Evolutionary conservation across 768 basidiomycete species (phyloP), one percentile per base, ranked within the genome.

Genomic region (Boletus reticulatus): DNA sequence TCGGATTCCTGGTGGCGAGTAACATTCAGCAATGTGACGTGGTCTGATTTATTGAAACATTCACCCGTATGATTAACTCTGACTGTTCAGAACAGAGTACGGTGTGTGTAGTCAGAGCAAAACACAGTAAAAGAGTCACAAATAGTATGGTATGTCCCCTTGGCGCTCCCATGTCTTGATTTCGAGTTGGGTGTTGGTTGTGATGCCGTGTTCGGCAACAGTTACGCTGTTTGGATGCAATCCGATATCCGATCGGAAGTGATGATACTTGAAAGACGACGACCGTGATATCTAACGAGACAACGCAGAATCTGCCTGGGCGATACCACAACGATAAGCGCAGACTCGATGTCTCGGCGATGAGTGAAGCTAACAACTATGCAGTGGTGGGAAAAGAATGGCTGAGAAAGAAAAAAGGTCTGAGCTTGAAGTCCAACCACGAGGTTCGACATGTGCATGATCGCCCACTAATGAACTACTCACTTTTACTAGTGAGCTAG

Each of bases 71-170:
- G 54, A 71, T 63, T n/a, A 71, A 52, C 48, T 62, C 63, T 9
- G 64, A 52, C 50, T 60, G 56, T 34, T 62, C 59, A 27, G 54
- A 64, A 42, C 61, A 55, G 34, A 62, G 37, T 8, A 51, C 71
- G 19, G 57, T 60, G 47, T 59, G 59, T 34, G 58, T 34, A 32
- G 59, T 59, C 27, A 64, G 52, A 22, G 60, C 55, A 32, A 67
- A 71, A 60, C 64, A 72, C 29, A 73, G 67, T 39, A 79, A 76
- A 77, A 82, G 77, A 78, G 73, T 69, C 75, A 76, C 67, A 50
- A 75, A 59, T 55, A 76, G 47, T 50, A 73, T 56, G 50, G 56
- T 52, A 57, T 54, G 59, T 27, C 54, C 32, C 53, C 38, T 63
- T 48, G 52, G 50, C 12, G 43, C 39, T 34, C 58, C 57, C 70